Evolutionary conservation across 2,329 filamentous ascomycete species (phyloP).

Genomic region (Talaromyces sp.): DNA sequence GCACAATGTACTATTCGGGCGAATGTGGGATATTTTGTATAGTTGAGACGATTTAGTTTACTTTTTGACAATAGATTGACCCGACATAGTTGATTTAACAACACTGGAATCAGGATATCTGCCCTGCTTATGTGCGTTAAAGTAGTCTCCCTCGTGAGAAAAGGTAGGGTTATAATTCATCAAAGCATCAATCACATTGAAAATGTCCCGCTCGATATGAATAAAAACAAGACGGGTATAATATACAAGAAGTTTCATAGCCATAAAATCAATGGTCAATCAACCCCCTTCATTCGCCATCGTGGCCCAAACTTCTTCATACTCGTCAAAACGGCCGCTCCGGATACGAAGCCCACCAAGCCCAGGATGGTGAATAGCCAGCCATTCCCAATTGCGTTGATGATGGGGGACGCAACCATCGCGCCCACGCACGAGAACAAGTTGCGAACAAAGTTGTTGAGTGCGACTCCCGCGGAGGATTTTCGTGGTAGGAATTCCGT

Average conservation of each 20-base stretch:
- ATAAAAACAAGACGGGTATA: background rate
- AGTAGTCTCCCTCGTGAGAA: background rate
- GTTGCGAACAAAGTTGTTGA: constrained; percentile 79
- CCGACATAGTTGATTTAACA: background rate
- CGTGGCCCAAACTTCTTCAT: constrained; percentile 57
- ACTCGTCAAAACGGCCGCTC: constrained; percentile 53
- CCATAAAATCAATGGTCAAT: constrained; percentile 1
- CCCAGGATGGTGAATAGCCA: constrained; percentile 67
- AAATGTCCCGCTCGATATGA: background rate
- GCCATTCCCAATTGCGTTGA: constrained; percentile 66
- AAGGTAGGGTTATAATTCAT: background rate
- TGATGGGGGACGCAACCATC: constrained; percentile 66
- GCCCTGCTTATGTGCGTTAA: background rate
- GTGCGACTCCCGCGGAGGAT: constrained; percentile 67
- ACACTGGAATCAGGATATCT: background rate
- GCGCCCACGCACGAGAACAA: constrained; percentile 70
- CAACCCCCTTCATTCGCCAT: constrained; percentile 51
- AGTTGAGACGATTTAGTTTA: background rate
- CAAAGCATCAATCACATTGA: background rate
- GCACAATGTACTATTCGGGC: background rate
- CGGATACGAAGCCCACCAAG: constrained; percentile 53
- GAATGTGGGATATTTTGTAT: background rate
- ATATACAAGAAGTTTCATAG: background rate
- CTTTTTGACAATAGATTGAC: background rate
- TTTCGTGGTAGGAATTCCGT: constrained; percentile 75